Evolutionary conservation across 192 early-diverging fungal species (phyloP).

Genomic region (Coemansia guatemalensis): DNA sequence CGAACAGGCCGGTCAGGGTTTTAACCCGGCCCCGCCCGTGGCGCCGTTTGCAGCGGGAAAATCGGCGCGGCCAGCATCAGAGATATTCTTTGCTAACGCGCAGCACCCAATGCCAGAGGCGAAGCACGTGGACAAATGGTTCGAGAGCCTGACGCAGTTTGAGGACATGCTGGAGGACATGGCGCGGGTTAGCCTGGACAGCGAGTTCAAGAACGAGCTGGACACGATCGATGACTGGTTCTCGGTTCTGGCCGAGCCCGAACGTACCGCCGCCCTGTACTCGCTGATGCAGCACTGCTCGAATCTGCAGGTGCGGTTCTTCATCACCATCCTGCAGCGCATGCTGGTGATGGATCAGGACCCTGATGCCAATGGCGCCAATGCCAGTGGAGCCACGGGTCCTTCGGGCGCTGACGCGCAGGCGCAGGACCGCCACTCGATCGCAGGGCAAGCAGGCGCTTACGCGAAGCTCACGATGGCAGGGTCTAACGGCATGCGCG

Average conservation of each 20-base stretch:
- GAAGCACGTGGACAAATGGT: slow-evolving; percentile 76
- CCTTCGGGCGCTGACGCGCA: slow-evolving; percentile 7
- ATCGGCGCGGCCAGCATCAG: slow-evolving; percentile 35
- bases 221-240: slow-evolving; percentile 96
- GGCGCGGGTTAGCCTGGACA: slow-evolving; percentile 76
- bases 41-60: slow-evolving; percentile 32
- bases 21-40: slow-evolving; percentile 27
- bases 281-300: slow-evolving; percentile 87
- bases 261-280: slow-evolving; percentile 91
- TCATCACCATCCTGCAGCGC: slow-evolving; percentile 90
- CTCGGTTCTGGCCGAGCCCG: slow-evolving; percentile 81
- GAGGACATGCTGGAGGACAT: slow-evolving; percentile 91
- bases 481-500: slow-evolving; percentile 14
- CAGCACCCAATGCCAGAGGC: slow-evolving; percentile 46
- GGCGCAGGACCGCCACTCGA: slow-evolving; percentile 35
- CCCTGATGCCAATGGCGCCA: slow-evolving; percentile 51
- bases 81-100: slow-evolving; percentile 51
- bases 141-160: slow-evolving; percentile 88
- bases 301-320: slow-evolving; percentile 91
- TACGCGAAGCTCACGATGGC: slow-evolving; percentile 26
- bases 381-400: neutral
- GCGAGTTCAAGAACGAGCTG: slow-evolving; percentile 86
- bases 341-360: slow-evolving; percentile 84
- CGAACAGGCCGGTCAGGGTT: slow-evolving; percentile 17
- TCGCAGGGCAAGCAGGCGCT: slow-evolving; percentile 28